phyloP scores from a whole-genome alignment of 768 basidiomycete genomes.

The Russula emetica region DNA sequence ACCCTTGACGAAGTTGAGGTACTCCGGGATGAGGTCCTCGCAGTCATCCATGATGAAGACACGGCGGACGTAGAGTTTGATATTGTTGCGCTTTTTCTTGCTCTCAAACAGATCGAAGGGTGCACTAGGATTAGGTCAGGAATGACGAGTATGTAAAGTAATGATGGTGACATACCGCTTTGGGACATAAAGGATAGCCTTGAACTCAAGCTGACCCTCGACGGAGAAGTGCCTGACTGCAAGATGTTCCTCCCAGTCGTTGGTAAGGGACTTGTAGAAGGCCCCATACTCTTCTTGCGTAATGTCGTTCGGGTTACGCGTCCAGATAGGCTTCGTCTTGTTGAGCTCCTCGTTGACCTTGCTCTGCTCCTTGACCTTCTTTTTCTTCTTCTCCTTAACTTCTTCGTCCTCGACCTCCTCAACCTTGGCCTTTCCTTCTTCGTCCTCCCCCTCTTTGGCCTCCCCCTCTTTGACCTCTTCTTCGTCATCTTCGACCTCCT shows the following conservation, averaged over 20 bases:
- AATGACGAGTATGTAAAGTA: conserved; percentile 20
- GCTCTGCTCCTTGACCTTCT: conserved; percentile 88
- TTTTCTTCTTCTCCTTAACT: conserved; percentile 79
- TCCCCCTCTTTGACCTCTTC: conserved; percentile 62
- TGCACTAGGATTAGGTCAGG: conserved; percentile 49
- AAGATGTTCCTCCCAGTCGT: conserved; percentile 99
- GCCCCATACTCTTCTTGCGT: conserved; percentile 86
- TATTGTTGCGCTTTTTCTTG: conserved; percentile 99
- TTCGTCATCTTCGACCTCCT: conserved; percentile 76
- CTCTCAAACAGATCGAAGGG: conserved; percentile 99
- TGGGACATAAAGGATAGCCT: conserved; percentile 96
- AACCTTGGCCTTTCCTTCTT: conserved; percentile 72
- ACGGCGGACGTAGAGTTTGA: conserved; percentile 99
- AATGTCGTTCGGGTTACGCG: conserved; percentile 94
- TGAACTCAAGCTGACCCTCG: conserved; percentile 99
- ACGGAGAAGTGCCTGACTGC: conserved; percentile 99
- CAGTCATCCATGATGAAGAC: conserved; percentile 99
- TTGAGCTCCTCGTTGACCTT: conserved; percentile 96
- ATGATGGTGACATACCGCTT: conserved; percentile 62
- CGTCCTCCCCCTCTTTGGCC: conserved; percentile 67
- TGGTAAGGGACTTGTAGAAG: conserved; percentile 99
- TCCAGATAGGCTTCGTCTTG: conserved; percentile 99
- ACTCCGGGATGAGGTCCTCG: conserved; percentile 98
- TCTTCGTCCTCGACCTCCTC: conserved; percentile 65
- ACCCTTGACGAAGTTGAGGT: conserved; percentile 99